Percentiles rank a stretch among this genome's conserved stretches.
These are phyloP conservation scores for Aspergillus latus DNA, from an alignment of 2,329 filamentous ascomycete genomes.

Conservation along the genomic window DNA sequence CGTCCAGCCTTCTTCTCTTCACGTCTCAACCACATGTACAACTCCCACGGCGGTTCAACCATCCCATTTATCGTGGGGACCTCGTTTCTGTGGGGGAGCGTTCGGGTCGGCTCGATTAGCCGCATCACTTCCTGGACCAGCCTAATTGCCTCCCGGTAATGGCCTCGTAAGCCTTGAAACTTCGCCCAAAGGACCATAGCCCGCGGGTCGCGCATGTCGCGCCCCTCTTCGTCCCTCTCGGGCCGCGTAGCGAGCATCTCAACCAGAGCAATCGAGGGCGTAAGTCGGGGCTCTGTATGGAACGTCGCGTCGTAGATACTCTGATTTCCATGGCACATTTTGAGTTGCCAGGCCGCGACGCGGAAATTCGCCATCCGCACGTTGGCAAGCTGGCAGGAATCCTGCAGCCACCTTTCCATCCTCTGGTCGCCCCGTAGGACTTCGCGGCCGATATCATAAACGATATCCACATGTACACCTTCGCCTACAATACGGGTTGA, in stretches of 20 bases:
- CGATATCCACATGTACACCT: constrained; percentile 24
- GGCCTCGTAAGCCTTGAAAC: constrained; percentile 25
- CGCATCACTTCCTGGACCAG: constrained; percentile 30
- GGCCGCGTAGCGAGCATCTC: constrained; percentile 24
- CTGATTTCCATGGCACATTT: not conserved
- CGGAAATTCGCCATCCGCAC: constrained; percentile 22
- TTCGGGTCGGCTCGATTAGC: constrained; percentile 21
- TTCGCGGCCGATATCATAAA: constrained; percentile 26
- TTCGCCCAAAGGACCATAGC: constrained; percentile 33
- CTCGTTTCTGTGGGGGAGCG: not conserved
- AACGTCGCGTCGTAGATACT: not conserved
- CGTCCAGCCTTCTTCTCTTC: not conserved
- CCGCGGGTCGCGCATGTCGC: constrained; percentile 24
- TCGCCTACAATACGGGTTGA: not conserved
- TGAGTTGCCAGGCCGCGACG: constrained; percentile 14
- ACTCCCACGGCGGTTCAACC: constrained; percentile 26
- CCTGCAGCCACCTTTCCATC: constrained; percentile 24
- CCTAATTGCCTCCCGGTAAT: constrained; percentile 22
- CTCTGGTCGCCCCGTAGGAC: not conserved
- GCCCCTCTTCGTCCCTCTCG: not conserved
- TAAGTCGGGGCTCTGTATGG: not conserved
- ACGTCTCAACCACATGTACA: constrained; percentile 27
- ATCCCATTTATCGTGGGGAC: not conserved
- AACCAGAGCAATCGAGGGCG: constrained; percentile 19
- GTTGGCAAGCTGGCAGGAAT: constrained; percentile 24